phyloP scores from a whole-genome alignment of 148 eudicot species.

The Nepenthes mirabilis region DNA sequence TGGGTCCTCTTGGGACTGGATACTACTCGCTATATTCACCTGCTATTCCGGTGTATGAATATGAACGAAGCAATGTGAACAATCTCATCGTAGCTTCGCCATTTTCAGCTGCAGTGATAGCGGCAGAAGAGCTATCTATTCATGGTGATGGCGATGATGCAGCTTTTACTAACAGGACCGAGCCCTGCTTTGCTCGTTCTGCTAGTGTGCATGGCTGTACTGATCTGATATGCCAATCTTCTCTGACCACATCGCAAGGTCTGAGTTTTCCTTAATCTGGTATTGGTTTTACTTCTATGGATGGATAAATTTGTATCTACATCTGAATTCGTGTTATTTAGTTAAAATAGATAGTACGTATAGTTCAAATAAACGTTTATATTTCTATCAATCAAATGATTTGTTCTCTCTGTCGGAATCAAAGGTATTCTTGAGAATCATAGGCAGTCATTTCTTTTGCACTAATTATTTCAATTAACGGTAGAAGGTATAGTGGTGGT shows the following conservation, averaged over 20 bases:
- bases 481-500: no score
- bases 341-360: no score
- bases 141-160: slow-evolving; percentile 19
- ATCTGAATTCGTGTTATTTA: no score
- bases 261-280: slow-evolving; percentile 2
- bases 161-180: slow-evolving; percentile 17
- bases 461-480: no score
- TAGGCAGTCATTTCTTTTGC: no score
- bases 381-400: no score
- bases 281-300: no score
- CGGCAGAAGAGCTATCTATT: slow-evolving; percentile 39
- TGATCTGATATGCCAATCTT: slow-evolving; percentile 44
- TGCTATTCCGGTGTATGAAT: slow-evolving; percentile 38
- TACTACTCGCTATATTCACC: slow-evolving; percentile 61
- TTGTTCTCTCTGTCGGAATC: no score
- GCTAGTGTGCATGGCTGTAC: slow-evolving; percentile 80
- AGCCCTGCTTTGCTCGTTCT: slow-evolving; percentile 76
- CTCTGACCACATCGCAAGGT: slow-evolving; percentile 42
- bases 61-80: slow-evolving; percentile 38
- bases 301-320: no score
- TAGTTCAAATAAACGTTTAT: no score
- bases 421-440: no score
- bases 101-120: slow-evolving; percentile 47
- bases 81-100: slow-evolving; percentile 43
- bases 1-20: slow-evolving; percentile 68